A percentile compares a stretch with the other conserved stretches of the same genome.
phyloP scores from a whole-genome alignment of 83 land plant species.

The Picea abies region DNA sequence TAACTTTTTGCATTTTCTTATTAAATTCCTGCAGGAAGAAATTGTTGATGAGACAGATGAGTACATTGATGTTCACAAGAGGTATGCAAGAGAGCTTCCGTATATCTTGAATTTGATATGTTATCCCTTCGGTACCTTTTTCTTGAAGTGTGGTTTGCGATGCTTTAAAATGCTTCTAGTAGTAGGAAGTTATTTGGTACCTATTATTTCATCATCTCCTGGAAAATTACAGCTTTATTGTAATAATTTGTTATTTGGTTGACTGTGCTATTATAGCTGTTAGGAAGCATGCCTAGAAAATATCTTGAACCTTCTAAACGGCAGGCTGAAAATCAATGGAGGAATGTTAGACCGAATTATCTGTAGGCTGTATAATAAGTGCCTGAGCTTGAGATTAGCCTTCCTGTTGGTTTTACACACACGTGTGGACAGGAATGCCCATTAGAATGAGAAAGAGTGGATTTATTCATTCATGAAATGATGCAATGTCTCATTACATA shows the following conservation, averaged over 20 bases:
- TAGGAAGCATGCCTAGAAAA: constrained; percentile 7
- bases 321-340: background rate
- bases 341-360: background rate
- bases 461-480: too few relatives aligned
- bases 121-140: background rate
- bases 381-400: background rate
- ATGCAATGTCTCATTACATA: too few relatives aligned
- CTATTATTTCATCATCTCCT: background rate
- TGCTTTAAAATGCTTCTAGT: background rate
- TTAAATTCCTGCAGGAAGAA: constrained; percentile 71
- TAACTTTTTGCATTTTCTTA: background rate
- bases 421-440: too few relatives aligned
- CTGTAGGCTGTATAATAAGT: background rate
- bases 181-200: background rate
- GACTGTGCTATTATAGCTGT: background rate
- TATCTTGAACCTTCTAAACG: background rate
- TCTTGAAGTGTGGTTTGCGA: background rate
- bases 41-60: constrained; percentile 98
- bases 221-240: background rate
- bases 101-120: background rate
- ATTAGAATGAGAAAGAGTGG: too few relatives aligned
- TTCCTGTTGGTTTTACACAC: too few relatives aligned
- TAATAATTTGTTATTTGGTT: too few relatives aligned
- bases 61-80: constrained; percentile 91
- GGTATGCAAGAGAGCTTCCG: constrained; percentile 33